These are phyloP conservation scores for Zasmidium angulare DNA, from an alignment of 2,329 filamentous ascomycete genomes.

Conservation along the genomic window DNA sequence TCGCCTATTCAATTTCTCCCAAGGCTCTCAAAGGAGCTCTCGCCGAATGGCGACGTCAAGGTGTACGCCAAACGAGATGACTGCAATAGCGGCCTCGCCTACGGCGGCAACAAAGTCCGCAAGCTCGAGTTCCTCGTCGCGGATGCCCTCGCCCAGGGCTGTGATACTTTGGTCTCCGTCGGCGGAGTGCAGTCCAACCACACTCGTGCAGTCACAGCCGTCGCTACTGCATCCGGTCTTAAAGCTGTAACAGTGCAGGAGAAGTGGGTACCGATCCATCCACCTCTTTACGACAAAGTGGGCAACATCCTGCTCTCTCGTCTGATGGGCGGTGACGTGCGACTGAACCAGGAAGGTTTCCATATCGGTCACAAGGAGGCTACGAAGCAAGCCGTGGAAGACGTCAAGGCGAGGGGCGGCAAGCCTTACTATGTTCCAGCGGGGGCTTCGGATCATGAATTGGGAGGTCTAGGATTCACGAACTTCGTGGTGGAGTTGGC, in stretches of 20 bases:
- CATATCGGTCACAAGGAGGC: constrained; percentile 65
- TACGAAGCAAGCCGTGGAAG: constrained; percentile 54
- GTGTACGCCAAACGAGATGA: constrained; percentile 74
- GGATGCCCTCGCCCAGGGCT: constrained; percentile 31
- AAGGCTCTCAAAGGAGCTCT: constrained; percentile 61
- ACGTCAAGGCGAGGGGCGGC: constrained; percentile 54
- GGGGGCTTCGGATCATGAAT: constrained; percentile 67
- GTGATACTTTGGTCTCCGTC: constrained; percentile 36
- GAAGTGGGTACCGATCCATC: constrained; percentile 34
- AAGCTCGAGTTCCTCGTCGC: constrained; percentile 42
- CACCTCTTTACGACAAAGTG: constrained; percentile 45
- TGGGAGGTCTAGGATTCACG: constrained; percentile 69
- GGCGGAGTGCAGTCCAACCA: constrained; percentile 42
- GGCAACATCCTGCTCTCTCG: constrained; percentile 71
- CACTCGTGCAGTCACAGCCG: constrained; percentile 38
- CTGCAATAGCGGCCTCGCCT: constrained; percentile 44
- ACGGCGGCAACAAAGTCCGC: constrained; percentile 41
- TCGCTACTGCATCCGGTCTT: constrained; percentile 34
- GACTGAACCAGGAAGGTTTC: constrained; percentile 60
- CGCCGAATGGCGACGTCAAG: constrained; percentile 53
- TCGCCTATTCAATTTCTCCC: constrained; percentile 68
- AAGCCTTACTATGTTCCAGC: constrained; percentile 72
- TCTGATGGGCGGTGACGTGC: constrained; percentile 53
- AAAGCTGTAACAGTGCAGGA: constrained; percentile 34
- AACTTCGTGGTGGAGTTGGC: constrained; percentile 69